Evolutionary conservation across 306 rosid species (phyloP), one percentile per base, ranked within the genome.

Genomic region (Fagus crenata): DNA sequence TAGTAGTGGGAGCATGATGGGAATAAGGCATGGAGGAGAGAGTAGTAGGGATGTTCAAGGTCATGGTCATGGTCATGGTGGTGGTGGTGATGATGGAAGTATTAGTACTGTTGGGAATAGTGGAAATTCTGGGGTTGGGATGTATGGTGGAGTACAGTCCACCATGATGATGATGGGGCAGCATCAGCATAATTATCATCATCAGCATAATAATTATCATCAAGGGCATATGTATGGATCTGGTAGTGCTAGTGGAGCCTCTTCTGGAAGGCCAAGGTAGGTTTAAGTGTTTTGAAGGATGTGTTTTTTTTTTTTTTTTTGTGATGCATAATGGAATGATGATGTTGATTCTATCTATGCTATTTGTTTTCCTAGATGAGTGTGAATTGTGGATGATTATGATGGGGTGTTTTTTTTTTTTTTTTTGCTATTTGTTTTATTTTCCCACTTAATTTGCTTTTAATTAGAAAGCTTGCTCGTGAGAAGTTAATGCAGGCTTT

Each of bases 171-270:
- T 80, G 89, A 81, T 83, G 88, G 86, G 85, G 6, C 89, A 84
- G 55, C 83, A 82, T 31, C 80, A 46, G 3, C 41, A 69, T 14
- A 79, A 78, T 15, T 17, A 58, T 2, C 76, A 72, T 31, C 77
- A 55, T 1, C 78, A 77, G 2, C 82, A 81, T 64, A 75, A 70
- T 12, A 81, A 78, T 28, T 36, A 58, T 28, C 76, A 72, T 39
- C 77, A 55, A 1, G 80, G 80, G 1, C 82, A 81, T 64, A 75
- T 82, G 80, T 88, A 80, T 89, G 90, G 87, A 86, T 86, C 92
- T 84, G 82, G 92, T 7, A 71, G 79, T 77, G 89, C 81, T 65
- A 49, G 76, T 63, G 82, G 88, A 12, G 36, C 84, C 32, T 82
- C 89, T 74, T 81, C 87, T 37, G 76, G 83, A 42, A 86, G 87